Evolutionary conservation across 148 eudicot species (phyloP), one percentile per base, ranked within the genome.

Genomic region (Persicaria tinctoria): DNA sequence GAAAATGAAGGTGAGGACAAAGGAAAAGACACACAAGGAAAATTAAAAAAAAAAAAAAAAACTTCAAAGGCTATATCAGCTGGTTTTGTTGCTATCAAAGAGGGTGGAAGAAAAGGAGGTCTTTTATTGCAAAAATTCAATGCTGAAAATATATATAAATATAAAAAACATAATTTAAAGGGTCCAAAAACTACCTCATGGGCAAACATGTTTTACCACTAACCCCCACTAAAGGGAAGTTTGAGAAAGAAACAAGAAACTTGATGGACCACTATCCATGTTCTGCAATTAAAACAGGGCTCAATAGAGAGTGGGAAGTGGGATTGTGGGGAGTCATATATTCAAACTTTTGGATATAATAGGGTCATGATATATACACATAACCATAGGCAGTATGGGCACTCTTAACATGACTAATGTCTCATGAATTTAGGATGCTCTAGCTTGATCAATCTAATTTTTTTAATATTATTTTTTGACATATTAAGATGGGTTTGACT

Each of bases 131-230:
- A 59, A 20, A 16, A n/a, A n/a, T 18, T 32, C 41, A 32, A 32
- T 32, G 41, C 41, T 32, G 41, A 32, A 32, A 32, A 32, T 1
- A 2, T 32, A 32, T 32, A 32, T 32, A 32, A 1, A 32, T 7
- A 16, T 23, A 3, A 18, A 8, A 20, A 62, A 62, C 23, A 3
- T 62, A 62, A 62, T 23, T 62, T 23, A 32, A 63, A 10, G 3
- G 68, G 11, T 27, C 68, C 68, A 63, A 32, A 63, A 63, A 63
- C 68, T 63, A 63, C 68, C 68, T 63, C 32, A 63, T 63, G 46
- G 44, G 68, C 46, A 27, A 63, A 4, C 68, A 32, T 38, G 68
- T 63, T 27, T 32, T 23, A 27, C 14, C 68, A 27, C 14, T 63
- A 63, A 63, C 5, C 10, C 41, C 68, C 68, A 27, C 45, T 63